Base-by-base conservation (phyloP, 495 filamentous ascomycete genomes). In the Aspergillus haitiensis region DNA sequence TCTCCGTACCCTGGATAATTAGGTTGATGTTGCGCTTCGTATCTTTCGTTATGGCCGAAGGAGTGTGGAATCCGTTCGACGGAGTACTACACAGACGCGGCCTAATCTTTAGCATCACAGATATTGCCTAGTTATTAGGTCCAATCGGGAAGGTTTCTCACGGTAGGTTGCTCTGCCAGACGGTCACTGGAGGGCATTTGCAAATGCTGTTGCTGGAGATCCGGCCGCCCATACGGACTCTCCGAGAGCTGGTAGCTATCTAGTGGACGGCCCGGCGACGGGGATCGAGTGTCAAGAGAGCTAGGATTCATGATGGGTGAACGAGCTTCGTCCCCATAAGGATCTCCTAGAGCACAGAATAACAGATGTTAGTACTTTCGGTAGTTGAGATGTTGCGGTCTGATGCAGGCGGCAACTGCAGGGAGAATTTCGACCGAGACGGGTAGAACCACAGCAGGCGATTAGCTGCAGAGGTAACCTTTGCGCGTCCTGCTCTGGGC, bases 201-300 rank as follows among this genome's bases (percentile, higher is more conserved):
- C 48, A 92, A 77, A 56, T 82, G 84, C 27, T 16, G 15, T 5
- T 47, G 44, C 9, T 46, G 42, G 7, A 46, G 42, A 45, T 78
- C 74, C 52, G 70, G 65, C 13, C 60, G 69, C 6, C 67, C 73
- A 62, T 89, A 89, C 33, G 85, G 81, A 54, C 81, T 78, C 67
- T 91, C 87, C n/a, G 88, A 82, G 3, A 90, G 75, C 63, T 92
- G 87, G 67, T 92, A 91, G 46, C 83, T 81, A 56, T 84, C 79
- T 31, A 87, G 80, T 32, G 82, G 81, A 59, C 84, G 82, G 37
- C 81, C 82, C 46, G 78, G 82, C 33, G 78, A 84, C 27, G 78
- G 78, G 16, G 83, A 78, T 52, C 78, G 79, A 59, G 73, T 75
- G 61, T 83, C 82, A 75, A 84, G 78, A 35, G 81, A 75, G 75